Base-by-base conservation (phyloP, 2,329 filamentous ascomycete genomes). In the Ascochyta fabae region DNA sequence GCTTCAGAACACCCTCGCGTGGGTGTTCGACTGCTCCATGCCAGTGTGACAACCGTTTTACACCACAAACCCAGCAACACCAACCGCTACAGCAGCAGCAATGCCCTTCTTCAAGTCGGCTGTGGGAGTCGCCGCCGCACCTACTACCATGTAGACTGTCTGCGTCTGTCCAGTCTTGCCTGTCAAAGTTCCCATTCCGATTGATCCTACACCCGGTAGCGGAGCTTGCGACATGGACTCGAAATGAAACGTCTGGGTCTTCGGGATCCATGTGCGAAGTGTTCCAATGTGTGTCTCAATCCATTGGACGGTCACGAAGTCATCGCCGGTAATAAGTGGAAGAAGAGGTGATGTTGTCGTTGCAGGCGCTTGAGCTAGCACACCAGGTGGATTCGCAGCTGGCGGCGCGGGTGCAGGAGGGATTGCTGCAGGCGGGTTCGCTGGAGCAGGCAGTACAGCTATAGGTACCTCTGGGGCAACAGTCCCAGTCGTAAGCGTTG, bases 181-280 rank as follows among this genome's bases (percentile, higher is more conserved):
- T 23, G 68, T 73, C 50, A 75, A 48, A 27, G 70, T 73, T 6
- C 73, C 73, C 70, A 76, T 68, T 1, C 73, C 74, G 33, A 76
- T 68, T 19, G 58, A 53, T 6, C 73, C 73, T 16, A 53, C 60
- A 1, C 70, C 70, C 9, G 73, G 72, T 16, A 42, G 23, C 3
- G 72, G 64, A 15, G 55, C 59, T 45, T 65, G 61, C 1, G 58
- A 61, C 48, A 59, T 60, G 10, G 59, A 44, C 3, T 59, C 56
- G 46, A 72, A 71, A 13, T 66, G 67, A 13, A 74, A 54, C 3
- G 68, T 72, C 15, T 68, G 54, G 2, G 69, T 70, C 13, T 64
- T 48, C 7, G 70, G 71, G 7, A 70, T 59, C 74, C 74, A 76
- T 9, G 73, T 76, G 10, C 48, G 58, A 31, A 58, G 58, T 2